Evolutionary conservation across 192 early-diverging fungal species (phyloP).

Genomic region (Entrophospora sp.): DNA sequence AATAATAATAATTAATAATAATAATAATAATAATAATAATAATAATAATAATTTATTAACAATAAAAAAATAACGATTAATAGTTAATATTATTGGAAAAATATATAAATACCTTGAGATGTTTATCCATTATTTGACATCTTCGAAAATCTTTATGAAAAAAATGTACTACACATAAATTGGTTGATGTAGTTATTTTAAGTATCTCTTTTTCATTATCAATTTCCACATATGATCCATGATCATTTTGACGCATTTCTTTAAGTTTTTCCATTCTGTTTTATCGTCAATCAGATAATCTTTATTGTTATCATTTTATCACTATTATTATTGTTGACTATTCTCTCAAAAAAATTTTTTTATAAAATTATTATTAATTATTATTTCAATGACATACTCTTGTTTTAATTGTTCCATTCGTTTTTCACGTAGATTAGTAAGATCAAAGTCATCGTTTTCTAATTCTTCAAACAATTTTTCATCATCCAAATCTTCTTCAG

Average conservation of each 20-base stretch:
- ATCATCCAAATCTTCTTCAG: conserved; percentile 57
- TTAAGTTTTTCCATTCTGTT: conserved; percentile 53
- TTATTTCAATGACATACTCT: conserved; percentile 53
- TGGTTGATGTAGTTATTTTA: conserved; percentile 62
- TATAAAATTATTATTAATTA: no score
- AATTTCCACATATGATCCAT: conserved; percentile 73
- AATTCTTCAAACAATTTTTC: conserved; percentile 77
- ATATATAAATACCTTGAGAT: conserved; percentile 74
- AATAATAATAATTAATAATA: no score
- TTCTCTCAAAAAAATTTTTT: no score
- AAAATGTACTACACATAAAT: conserved; percentile 78
- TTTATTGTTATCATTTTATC: no score
- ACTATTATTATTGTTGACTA: no score
- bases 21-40: no score
- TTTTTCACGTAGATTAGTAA: conserved; percentile 70
- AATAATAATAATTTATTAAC: no score
- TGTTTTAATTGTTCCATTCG: conserved; percentile 76
- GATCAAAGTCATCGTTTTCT: conserved; percentile 70
- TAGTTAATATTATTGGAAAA: no score
- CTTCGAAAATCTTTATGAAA: conserved; percentile 88
- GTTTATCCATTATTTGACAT: conserved; percentile 88
- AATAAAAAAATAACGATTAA: no score
- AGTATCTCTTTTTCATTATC: conserved; percentile 77
- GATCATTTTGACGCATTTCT: conserved; percentile 49
- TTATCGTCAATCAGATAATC: no score